Conservation (phyloP, 805 yeast species). For the Saccharomycopsis fermentans region DNA sequence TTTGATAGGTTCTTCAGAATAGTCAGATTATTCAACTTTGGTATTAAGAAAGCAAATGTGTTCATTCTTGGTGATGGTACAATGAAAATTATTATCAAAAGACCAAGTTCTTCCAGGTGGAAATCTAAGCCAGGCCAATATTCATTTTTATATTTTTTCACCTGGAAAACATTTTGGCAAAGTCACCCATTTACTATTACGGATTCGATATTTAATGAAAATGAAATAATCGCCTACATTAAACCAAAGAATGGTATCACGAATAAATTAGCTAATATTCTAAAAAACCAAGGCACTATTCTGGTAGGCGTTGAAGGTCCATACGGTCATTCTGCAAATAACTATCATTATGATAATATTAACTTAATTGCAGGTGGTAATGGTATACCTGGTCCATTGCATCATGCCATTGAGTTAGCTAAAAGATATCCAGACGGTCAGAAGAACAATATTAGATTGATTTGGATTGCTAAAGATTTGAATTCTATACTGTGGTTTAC, state of each 20-base stretch:
- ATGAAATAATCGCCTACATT: slow-evolving; percentile 34
- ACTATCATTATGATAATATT: slow-evolving; percentile 29
- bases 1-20: slow-evolving; percentile 54
- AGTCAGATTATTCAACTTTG: slow-evolving; percentile 46
- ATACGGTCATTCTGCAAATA: slow-evolving; percentile 39
- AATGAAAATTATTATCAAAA: slow-evolving; percentile 31
- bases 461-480: slow-evolving; percentile 55
- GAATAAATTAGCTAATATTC: slow-evolving; percentile 28
- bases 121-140: slow-evolving; percentile 44
- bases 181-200: slow-evolving; percentile 65
- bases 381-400: slow-evolving; percentile 42
- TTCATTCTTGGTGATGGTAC: slow-evolving; percentile 31
- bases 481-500: slow-evolving; percentile 40
- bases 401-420: slow-evolving; percentile 29
- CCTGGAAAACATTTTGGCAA: slow-evolving; percentile 49
- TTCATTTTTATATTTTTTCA: slow-evolving; percentile 47
- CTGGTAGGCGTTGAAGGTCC: slow-evolving; percentile 51
- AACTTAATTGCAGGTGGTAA: slow-evolving; percentile 42
- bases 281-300: slow-evolving; percentile 22
- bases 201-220: slow-evolving; percentile 30
- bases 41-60: slow-evolving; percentile 27
- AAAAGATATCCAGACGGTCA: slow-evolving; percentile 21
- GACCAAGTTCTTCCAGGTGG: slow-evolving; percentile 34
- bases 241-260: slow-evolving; percentile 54
- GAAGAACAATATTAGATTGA: slow-evolving; percentile 32